Conservation (phyloP, 331 rosid species). For the Malus hybrid region DNA sequence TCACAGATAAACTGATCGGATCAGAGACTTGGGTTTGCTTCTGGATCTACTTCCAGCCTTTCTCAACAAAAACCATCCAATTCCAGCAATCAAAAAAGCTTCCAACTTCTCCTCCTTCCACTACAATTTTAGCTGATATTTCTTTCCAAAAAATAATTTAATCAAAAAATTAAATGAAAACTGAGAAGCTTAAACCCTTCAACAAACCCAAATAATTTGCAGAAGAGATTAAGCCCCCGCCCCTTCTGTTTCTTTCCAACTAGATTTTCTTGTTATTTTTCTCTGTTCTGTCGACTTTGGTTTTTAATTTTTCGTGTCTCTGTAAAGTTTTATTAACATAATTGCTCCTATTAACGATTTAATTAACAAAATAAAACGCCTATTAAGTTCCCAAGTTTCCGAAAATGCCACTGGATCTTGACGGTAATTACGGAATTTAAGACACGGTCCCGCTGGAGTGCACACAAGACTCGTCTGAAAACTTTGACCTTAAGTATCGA, state of each 20-base stretch:
- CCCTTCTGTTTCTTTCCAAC: slow-evolving; percentile 20
- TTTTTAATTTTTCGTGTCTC: slow-evolving; percentile 1
- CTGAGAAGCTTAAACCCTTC: slow-evolving; percentile 45
- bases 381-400: background rate
- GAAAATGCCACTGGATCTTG: slow-evolving; percentile 7
- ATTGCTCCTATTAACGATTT: slow-evolving; percentile 7
- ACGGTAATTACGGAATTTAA: slow-evolving; percentile 22
- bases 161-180: background rate
- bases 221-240: slow-evolving; percentile 49
- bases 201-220: slow-evolving; percentile 27
- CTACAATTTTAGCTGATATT: slow-evolving; percentile 11
- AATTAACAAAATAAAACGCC: slow-evolving; percentile 34
- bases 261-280: background rate
- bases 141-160: background rate
- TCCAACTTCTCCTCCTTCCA: slow-evolving; percentile 23
- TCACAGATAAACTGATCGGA: slow-evolving; percentile 40
- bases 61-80: slow-evolving; percentile 29
- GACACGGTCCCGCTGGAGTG: slow-evolving; percentile 4
- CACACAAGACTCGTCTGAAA: slow-evolving; percentile 13
- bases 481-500: slow-evolving; percentile 15
- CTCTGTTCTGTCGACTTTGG: slow-evolving; percentile 25
- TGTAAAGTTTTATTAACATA: background rate
- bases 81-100: slow-evolving; percentile 17
- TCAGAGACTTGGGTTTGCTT: slow-evolving; percentile 44
- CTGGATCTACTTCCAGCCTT: slow-evolving; percentile 47